phyloP scores from a whole-genome alignment of 805 yeast genomes.

The Wickerhamiella kazuoi region DNA sequence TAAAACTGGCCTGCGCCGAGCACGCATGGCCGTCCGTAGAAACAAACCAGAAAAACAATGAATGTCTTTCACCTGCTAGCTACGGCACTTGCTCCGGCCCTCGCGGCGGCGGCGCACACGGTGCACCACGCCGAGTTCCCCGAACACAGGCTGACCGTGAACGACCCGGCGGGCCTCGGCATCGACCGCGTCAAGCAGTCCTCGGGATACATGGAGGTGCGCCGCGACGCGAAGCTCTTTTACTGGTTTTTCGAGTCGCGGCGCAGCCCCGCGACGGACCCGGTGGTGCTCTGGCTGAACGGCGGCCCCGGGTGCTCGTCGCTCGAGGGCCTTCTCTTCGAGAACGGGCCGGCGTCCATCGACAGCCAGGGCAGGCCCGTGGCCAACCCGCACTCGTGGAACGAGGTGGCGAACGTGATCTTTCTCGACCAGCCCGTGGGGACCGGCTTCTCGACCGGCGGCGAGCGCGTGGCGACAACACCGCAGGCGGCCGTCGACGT shows the following conservation, averaged over 20 bases:
- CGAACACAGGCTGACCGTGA: conserved; percentile 6
- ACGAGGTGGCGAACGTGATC: conserved; percentile 72
- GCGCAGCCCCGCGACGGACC: conserved; percentile 72
- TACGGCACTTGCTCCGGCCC: too few species aligned
- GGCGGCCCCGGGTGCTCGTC: conserved; percentile 97
- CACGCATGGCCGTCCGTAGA: too few species aligned
- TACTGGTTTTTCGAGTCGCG: conserved; percentile 90
- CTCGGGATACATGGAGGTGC: conserved; percentile 55
- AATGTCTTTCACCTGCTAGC: too few species aligned
- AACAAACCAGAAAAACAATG: too few species aligned
- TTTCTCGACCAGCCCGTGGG: conserved; percentile 89
- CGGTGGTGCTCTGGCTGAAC: conserved; percentile 77
- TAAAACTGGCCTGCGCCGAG: too few species aligned
- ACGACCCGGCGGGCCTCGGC: conserved; percentile 8
- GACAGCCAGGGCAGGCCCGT: conserved; percentile 47
- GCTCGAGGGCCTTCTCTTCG: conserved; percentile 75
- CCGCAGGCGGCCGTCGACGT: conserved; percentile 79
- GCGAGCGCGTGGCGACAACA: conserved; percentile 45
- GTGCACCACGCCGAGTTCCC: conserved; percentile 7
- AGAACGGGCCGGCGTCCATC: conserved; percentile 75
- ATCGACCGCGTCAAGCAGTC: conserved; percentile 48
- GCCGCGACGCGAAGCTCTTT: conserved; percentile 59
- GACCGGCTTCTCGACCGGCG: conserved; percentile 77
- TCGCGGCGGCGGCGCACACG: neutral
- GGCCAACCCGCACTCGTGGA: conserved; percentile 78